phyloP scores from a whole-genome alignment of 129 eudicot species.

The Flaveria trinervia region DNA sequence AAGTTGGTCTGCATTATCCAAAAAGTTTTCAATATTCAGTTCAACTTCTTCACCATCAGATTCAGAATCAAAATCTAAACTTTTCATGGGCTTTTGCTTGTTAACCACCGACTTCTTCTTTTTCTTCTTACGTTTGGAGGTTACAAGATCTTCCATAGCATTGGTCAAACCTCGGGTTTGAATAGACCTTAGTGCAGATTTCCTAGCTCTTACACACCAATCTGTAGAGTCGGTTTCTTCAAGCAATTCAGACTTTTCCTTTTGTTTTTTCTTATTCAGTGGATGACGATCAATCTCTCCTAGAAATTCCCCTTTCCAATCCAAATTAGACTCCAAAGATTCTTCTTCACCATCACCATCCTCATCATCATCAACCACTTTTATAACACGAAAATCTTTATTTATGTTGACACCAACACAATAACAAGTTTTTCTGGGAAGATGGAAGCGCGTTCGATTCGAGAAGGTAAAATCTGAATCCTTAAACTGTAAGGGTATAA shows the following conservation, averaged over 20 bases:
- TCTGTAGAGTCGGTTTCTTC: conserved; percentile 58
- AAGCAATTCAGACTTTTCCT: conserved; percentile 47
- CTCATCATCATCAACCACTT: conserved; percentile 48
- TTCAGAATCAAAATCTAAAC: conserved; percentile 18
- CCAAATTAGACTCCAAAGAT: conserved; percentile 23
- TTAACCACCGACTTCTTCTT: conserved; percentile 37
- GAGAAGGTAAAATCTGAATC: conserved; percentile 16
- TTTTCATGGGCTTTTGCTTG: conserved; percentile 31
- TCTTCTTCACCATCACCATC: conserved; percentile 12
- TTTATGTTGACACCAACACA: conserved; percentile 25
- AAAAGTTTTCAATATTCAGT: conserved; percentile 30
- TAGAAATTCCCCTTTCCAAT: conserved; percentile 80
- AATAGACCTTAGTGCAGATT: conserved; percentile 75
- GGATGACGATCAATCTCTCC: conserved; percentile 56
- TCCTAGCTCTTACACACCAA: conserved; percentile 96
- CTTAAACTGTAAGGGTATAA: conserved; percentile 11
- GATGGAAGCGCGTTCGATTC: conserved; percentile 10
- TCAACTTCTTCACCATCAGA: conserved; percentile 47
- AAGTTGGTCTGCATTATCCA: conserved; percentile 36
- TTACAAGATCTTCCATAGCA: conserved; percentile 50
- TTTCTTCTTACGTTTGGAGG: conserved; percentile 43
- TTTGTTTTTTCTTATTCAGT: conserved; percentile 51
- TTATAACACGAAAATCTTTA: conserved; percentile 40
- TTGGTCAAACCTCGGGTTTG: conserved; percentile 73
- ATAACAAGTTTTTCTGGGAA: conserved; percentile 14